Base-by-base conservation (phyloP, 306 rosid species). In the Biancaea sappan region DNA sequence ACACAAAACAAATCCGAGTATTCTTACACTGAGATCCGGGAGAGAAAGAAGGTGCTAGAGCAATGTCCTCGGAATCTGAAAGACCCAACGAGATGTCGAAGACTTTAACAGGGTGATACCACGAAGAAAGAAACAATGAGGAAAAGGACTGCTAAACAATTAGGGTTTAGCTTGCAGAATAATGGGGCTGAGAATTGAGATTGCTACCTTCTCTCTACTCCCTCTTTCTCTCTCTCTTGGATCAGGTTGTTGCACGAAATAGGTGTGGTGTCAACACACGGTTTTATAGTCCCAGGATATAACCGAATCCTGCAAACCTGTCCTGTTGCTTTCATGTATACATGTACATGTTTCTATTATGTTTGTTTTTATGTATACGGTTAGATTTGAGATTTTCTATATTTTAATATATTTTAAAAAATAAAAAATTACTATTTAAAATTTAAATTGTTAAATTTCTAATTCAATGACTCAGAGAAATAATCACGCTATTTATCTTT, bases 161-260 rank as follows among this genome's bases (percentile, higher is more conserved):
- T 38, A 81, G 87, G 86, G 86, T 79, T 90, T 81, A 86, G 84
- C 88, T 62, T 43, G 56, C 14, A 15, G 44, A 40, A 52, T 73
- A 66, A n/a, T n/a, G n/a, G n/a, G n/a, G n/a, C n/a, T n/a, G n/a
- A n/a, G 83, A 88, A 81, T 35, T 63, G 51, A 5, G 29, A 38
- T 54, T 26, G 41, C 24, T n/a, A n/a, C n/a, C n/a, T 67, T 69
- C 84, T 24, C 79, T 60, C 73, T 59, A 2, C 58, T 44, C 68
- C 52, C 46, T 62, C 26, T 76, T 14, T 58, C 66, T 43, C 57
- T 32, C 41, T 50, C 18, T 31, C 35, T 65, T 18, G 48, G 59
- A 25, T 15, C 1, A 25, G 21, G 26, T 11, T 56, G 18, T 14
- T 34, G 8, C 19, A 2, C 13, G 24, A 21, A 66, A 19, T 54